Base-by-base conservation (phyloP, 2,329 filamentous ascomycete species). In the Cladosporium sp. region DNA sequence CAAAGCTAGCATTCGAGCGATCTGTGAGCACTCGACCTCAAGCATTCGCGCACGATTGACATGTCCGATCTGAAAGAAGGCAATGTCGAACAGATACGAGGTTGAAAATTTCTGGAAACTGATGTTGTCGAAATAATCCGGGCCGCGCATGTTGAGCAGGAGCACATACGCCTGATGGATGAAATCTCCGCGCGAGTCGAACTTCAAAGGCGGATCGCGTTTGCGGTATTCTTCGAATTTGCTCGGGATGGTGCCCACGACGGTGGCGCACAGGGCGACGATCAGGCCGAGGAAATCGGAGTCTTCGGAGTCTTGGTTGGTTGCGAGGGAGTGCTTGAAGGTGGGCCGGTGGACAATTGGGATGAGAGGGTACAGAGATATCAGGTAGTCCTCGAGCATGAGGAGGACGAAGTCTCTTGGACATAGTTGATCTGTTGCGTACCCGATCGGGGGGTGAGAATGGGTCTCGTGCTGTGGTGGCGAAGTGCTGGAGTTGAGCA, bases 321-420 rank as follows among this genome's bases (percentile, higher is more conserved):
- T 38, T 17, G 48, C 41, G 9, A 51, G 37, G 11, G 48, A 29
- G 6, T 27, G 24, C 9, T 41, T 15, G 34, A 51, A 51, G 11
- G 34, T 43, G 7, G 48, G 48, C 37, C 48, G 41, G 18, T 51
- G 48, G 18, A 51, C 36, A 9, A 51, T 40, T 7, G 48, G 48
- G 12, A 51, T 44, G n/a, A 44, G 18, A 19, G 40, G 34, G n/a
- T 51, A 51, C 5, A 51, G 40, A 9, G 13, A 34, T 12, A 30
- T 40, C 8, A 51, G n/a, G 19, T 30, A 51, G 18, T 51, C 48
- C 17, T 51, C 34, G n/a, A 51, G 24, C 48, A 51, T 51, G 32
- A 40, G 30, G 1, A 51, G 24, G 15, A 51, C 39, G 12, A 51
- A 20, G 12, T 43, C 41, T 2, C 48, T 30, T 8, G 48, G 24